Percentiles rank a stretch among this genome's conserved stretches.
phyloP scores from a whole-genome alignment of 2,329 filamentous ascomycete genomes.

The Trichoderma harzianum region DNA sequence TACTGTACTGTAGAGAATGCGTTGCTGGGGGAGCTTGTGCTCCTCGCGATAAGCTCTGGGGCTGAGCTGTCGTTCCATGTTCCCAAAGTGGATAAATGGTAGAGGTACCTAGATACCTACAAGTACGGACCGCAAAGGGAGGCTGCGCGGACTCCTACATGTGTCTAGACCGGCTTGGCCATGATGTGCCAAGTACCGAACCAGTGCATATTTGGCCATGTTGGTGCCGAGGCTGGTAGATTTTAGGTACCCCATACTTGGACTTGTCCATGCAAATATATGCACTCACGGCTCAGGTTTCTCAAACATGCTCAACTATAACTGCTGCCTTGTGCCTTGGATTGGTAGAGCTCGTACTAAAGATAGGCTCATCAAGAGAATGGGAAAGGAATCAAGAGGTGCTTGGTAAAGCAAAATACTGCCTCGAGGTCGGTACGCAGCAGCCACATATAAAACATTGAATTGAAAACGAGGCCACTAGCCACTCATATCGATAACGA shows the following conservation, averaged over 20 bases:
- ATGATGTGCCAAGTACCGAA: background rate
- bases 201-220: background rate
- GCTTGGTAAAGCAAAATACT: background rate
- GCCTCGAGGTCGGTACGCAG: background rate
- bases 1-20: background rate
- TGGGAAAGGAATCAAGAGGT: background rate
- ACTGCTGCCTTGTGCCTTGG: background rate
- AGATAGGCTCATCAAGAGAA: background rate
- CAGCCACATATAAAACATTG: background rate
- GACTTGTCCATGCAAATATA: background rate
- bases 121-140: background rate
- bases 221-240: background rate
- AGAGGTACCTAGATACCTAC: background rate
- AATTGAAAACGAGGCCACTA: too few relatives aligned
- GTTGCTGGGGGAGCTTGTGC: background rate
- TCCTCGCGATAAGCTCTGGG: slow-evolving; percentile 6
- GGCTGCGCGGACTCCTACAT: too few relatives aligned
- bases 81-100: background rate
- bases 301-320: background rate
- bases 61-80: background rate
- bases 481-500: slow-evolving; percentile 11
- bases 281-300: background rate
- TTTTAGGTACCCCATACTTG: background rate
- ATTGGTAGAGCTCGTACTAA: background rate
- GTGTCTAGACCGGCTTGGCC: background rate